phyloP scores from a whole-genome alignment of 2,329 filamentous ascomycete species.

The Bipolaris sorokiniana region DNA sequence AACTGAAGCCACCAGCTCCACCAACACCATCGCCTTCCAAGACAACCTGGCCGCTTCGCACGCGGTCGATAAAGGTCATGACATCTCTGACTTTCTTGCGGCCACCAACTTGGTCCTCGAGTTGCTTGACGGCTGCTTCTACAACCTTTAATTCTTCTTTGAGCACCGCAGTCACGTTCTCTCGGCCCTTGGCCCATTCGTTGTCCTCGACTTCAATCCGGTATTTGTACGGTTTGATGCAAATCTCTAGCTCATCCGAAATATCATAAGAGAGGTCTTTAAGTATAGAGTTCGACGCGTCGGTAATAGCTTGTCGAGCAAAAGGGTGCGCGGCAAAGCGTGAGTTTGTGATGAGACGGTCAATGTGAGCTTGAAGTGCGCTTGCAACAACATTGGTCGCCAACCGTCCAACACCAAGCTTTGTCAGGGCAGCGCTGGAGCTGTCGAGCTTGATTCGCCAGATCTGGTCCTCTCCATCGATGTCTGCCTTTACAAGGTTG shows the following conservation, averaged over 20 bases:
- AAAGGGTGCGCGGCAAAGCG: slow-evolving; percentile 91
- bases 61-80: slow-evolving; percentile 87
- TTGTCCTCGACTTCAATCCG: slow-evolving; percentile 92
- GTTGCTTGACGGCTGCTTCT: slow-evolving; percentile 74
- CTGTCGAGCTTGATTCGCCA: slow-evolving; percentile 96
- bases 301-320: slow-evolving; percentile 88
- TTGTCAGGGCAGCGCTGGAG: slow-evolving; percentile 86
- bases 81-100: slow-evolving; percentile 87
- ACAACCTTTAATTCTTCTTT: slow-evolving; percentile 87
- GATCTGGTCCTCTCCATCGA: slow-evolving; percentile 73
- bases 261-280: slow-evolving; percentile 97
- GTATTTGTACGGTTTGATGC: slow-evolving; percentile 98
- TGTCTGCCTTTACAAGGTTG: slow-evolving; percentile 82
- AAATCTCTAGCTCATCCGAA: slow-evolving; percentile 97
- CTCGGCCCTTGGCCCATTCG: slow-evolving; percentile 85
- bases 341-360: slow-evolving; percentile 76
- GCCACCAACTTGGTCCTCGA: slow-evolving; percentile 81
- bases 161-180: slow-evolving; percentile 80
- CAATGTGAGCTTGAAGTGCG: slow-evolving; percentile 83
- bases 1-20: slow-evolving; percentile 92
- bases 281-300: slow-evolving; percentile 86
- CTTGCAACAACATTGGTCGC: slow-evolving; percentile 90
- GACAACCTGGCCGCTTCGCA: slow-evolving; percentile 81
- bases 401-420: slow-evolving; percentile 88
- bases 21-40: slow-evolving; percentile 83